Conservation (phyloP, 192 early-diverging fungal species). For the Coemansia sp. region DNA sequence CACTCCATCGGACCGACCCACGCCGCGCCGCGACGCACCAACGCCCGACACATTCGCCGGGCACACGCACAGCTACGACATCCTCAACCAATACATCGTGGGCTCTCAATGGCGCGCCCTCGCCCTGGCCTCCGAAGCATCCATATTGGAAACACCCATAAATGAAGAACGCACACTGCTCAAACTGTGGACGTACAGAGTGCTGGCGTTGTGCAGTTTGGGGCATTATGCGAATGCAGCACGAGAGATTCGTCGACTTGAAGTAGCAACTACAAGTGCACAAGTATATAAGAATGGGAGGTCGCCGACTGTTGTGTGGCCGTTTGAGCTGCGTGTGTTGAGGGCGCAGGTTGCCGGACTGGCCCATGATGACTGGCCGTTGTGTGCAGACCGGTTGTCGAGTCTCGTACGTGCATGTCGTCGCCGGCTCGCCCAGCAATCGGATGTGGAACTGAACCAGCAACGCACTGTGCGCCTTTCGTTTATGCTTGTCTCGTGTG, state of each 20-base stretch:
- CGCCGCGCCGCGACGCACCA: slow-evolving; percentile 38
- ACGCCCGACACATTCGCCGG: slow-evolving; percentile 14
- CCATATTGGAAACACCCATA: slow-evolving; percentile 14
- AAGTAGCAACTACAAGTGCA: slow-evolving; percentile 2
- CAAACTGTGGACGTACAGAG: slow-evolving; percentile 39
- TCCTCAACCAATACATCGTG: slow-evolving; percentile 35
- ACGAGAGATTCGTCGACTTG: slow-evolving; percentile 24
- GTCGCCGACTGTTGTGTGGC: slow-evolving; percentile 22
- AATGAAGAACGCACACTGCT: slow-evolving; percentile 9
- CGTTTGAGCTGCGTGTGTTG: slow-evolving; percentile 44
- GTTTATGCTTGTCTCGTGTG: slow-evolving; percentile 14
- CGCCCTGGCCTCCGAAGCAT: slow-evolving; percentile 31
- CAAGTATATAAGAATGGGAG: neutral
- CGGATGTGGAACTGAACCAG: neutral
- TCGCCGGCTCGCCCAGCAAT: neutral
- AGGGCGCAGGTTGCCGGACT: slow-evolving; percentile 23
- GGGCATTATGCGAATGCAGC: slow-evolving; percentile 8
- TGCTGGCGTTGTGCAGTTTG: slow-evolving; percentile 17
- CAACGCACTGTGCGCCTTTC: slow-evolving; percentile 23
- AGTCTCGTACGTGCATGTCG: slow-evolving; percentile 30
- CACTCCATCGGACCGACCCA: slow-evolving; percentile 12
- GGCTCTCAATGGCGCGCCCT: slow-evolving; percentile 44
- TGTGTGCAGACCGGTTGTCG: slow-evolving; percentile 18
- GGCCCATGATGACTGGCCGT: slow-evolving; percentile 8
- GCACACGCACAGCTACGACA: slow-evolving; percentile 25